Evolutionary conservation across 2,329 filamentous ascomycete genomes (phyloP).

Genomic region (Tolypocladium nubicola): DNA sequence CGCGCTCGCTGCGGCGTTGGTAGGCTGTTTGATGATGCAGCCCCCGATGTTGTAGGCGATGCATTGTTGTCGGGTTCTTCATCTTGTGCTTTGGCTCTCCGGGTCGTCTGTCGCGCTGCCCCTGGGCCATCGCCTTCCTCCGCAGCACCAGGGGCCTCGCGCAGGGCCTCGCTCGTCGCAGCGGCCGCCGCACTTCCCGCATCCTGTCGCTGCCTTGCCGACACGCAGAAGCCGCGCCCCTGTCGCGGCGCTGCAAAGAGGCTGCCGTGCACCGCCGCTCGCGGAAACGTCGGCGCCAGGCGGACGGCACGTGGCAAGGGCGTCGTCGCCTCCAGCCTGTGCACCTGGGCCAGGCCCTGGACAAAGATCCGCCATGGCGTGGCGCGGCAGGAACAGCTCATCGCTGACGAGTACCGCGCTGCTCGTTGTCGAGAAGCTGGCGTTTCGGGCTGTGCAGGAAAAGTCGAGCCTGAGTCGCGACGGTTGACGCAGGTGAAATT

Average conservation of each 20-base stretch:
- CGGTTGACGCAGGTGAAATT: neutral
- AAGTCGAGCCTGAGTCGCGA: neutral
- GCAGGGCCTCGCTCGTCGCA: neutral
- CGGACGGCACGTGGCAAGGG: neutral
- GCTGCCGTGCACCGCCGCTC: neutral
- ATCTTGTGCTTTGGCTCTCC: neutral
- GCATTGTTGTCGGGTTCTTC: neutral
- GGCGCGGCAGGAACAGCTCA: constrained; percentile 38
- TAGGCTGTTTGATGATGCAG: neutral
- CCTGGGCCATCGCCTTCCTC: neutral
- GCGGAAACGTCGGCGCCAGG: neutral
- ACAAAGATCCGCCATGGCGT: constrained; percentile 37
- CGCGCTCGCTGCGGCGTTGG: neutral
- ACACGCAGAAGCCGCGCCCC: constrained; percentile 9
- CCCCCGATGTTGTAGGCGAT: neutral
- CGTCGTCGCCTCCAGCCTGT: constrained; percentile 16
- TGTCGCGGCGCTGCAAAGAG: neutral
- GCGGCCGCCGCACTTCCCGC: neutral
- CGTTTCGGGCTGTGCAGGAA: neutral
- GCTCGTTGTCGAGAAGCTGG: constrained; percentile 1
- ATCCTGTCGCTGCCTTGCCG: constrained; percentile 9
- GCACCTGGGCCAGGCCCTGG: constrained; percentile 31
- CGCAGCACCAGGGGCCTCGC: neutral
- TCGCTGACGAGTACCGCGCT: constrained; percentile 12
- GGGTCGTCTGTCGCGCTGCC: neutral